Conservation (phyloP, 257 asterid genomes). For the Nicotiana knightiana region DNA sequence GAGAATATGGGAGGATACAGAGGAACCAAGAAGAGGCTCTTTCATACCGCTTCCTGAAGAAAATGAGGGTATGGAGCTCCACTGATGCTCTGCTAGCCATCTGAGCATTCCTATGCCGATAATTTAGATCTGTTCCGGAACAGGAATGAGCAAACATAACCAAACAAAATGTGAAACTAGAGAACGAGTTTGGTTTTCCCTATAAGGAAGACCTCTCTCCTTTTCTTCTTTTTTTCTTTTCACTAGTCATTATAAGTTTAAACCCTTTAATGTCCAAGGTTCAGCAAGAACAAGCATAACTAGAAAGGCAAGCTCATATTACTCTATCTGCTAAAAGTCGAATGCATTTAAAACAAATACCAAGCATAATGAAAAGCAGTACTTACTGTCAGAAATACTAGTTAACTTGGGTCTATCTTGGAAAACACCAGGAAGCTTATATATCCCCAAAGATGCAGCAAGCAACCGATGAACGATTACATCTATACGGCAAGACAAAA, state of each 20-base stretch:
- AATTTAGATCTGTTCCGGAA: slow-evolving; percentile 64
- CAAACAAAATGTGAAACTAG: background rate
- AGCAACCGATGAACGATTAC: slow-evolving; percentile 90
- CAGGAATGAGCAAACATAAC: background rate
- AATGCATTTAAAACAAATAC: background rate
- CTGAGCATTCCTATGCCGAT: slow-evolving; percentile 96
- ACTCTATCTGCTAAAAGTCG: background rate
- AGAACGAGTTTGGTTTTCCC: background rate
- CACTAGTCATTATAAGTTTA: background rate
- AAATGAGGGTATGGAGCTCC: slow-evolving; percentile 90
- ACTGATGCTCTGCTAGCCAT: slow-evolving; percentile 98
- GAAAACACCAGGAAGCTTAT: slow-evolving; percentile 71
- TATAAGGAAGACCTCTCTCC: no score
- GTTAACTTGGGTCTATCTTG: slow-evolving; percentile 78
- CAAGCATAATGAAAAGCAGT: slow-evolving; percentile 13
- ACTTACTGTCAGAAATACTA: slow-evolving; percentile 78
- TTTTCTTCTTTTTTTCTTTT: background rate
- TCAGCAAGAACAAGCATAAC: background rate
- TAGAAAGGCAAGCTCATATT: background rate
- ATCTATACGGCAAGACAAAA: slow-evolving; percentile 42
- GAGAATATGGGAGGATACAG: background rate
- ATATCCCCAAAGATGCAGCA: slow-evolving; percentile 93
- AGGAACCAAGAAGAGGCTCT: background rate
- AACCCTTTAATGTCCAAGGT: background rate
- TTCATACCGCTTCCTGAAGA: slow-evolving; percentile 73